phyloP scores from a whole-genome alignment of 2,329 filamentous ascomycete genomes.

The Chrysoporthe cubensis region DNA sequence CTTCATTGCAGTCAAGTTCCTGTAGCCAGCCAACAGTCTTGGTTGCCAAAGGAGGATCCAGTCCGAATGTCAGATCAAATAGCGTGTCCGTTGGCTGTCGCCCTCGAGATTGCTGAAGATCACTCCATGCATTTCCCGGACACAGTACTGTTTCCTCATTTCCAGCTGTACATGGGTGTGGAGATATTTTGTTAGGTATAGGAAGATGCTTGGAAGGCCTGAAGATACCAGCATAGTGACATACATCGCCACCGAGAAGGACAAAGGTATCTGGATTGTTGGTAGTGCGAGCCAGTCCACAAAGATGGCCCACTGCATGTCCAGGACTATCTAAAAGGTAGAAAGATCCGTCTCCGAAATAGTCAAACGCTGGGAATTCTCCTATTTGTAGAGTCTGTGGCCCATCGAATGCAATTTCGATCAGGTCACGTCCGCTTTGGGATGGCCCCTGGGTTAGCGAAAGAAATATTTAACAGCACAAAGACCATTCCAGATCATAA shows the following conservation, averaged over 20 bases:
- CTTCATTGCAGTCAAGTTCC: slow-evolving; percentile 25
- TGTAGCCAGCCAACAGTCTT: slow-evolving; percentile 28
- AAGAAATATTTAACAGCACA: not conserved
- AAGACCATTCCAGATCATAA: too few relatives aligned
- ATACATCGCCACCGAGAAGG: slow-evolving; percentile 42
- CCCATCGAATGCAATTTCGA: slow-evolving; percentile 21
- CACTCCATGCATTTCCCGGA: slow-evolving; percentile 31
- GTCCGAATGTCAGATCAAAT: slow-evolving; percentile 34
- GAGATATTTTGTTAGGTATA: slow-evolving; percentile 34
- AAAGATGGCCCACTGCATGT: slow-evolving; percentile 39
- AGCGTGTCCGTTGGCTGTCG: slow-evolving; percentile 32
- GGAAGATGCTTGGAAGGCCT: slow-evolving; percentile 35
- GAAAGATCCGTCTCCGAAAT: slow-evolving; percentile 39
- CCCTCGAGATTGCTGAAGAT: slow-evolving; percentile 32
- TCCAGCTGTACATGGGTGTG: slow-evolving; percentile 30
- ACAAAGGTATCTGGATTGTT: slow-evolving; percentile 36
- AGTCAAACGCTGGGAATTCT: slow-evolving; percentile 36
- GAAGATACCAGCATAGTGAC: slow-evolving; percentile 39
- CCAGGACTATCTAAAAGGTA: slow-evolving; percentile 40
- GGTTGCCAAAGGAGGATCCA: slow-evolving; percentile 32
- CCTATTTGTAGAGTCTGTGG: slow-evolving; percentile 35
- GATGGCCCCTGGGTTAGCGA: not conserved
- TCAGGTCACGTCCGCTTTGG: slow-evolving; percentile 11
- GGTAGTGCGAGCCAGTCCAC: slow-evolving; percentile 38
- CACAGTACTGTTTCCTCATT: slow-evolving; percentile 23